Base-by-base conservation (phyloP, 2,329 filamentous ascomycete genomes). In the Teratosphaeria epicoccoides region DNA sequence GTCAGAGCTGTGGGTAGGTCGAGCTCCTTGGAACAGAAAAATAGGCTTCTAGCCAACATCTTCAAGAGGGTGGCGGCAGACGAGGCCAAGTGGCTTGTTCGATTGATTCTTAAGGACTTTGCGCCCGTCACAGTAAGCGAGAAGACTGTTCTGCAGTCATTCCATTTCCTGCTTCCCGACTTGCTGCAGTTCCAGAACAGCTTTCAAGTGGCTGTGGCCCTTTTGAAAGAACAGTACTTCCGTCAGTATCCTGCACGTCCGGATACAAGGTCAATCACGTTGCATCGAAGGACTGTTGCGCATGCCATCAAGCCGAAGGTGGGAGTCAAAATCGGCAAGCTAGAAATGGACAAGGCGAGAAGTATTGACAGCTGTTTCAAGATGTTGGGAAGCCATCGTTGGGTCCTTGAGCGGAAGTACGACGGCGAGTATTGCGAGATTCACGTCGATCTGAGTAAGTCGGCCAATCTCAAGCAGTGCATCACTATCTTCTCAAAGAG, bases 401-500 rank as follows among this genome's bases (percentile, higher is more conserved):
- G 90, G 78, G 87, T 84, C 52, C 77, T 88, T 23, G 88, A 95
- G 66, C 76, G 83, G 49, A 95, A 95, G 64, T 81, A 94, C 55
- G 88, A 95, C 61, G 88, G 11, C 7, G 89, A 95, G 67, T 95
- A 93, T 59, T 94, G 87, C 59, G 89, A 95, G 66, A 81, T 95
- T 25, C 89, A 95, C 61, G 73, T 95, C 37, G 82, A 94, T 62
- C 70, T 87, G 6, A 71, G 72, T 7, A 80, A 78, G 47, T 70
- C 71, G 12, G 12, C 45, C 5, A 46, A 56, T 23, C 58, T 57
- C 6, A 46, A 64, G 52, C 63, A 76, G 1, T 78, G 75, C 46
- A 81, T 95, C 24, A 83, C 85, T 56, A 91, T 95, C 25, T 95
- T 93, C 64, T 94, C 88, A 9, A 96, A 95, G 65, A 93, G 88